These are phyloP conservation scores for Pisolithus marmoratus DNA, from an alignment of 768 basidiomycete species.

Conservation along the genomic window DNA sequence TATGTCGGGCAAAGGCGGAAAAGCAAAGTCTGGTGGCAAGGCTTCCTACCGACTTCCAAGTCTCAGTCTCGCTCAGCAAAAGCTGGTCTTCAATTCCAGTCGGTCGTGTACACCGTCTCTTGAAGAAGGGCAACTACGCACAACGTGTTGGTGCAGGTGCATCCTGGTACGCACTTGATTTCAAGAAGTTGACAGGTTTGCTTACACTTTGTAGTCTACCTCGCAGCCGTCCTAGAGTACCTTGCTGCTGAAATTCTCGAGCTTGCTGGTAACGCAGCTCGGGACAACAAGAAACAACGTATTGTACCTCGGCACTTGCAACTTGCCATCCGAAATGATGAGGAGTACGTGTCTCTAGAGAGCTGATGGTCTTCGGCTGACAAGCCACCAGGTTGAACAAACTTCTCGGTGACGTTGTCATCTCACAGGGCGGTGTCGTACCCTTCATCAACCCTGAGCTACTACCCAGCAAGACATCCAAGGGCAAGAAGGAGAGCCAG, in stretches of 20 bases:
- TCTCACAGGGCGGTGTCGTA: slow-evolving; percentile 59
- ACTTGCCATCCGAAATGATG: slow-evolving; percentile 60
- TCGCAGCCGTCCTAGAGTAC: slow-evolving; percentile 57
- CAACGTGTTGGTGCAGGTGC: slow-evolving; percentile 53
- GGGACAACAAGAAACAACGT: slow-evolving; percentile 55
- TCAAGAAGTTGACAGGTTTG: not conserved
- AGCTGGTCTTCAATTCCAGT: slow-evolving; percentile 43
- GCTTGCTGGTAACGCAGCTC: slow-evolving; percentile 52
- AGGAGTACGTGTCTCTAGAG: slow-evolving; percentile 31
- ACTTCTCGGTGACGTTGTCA: slow-evolving; percentile 44
- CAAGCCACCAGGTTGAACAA: slow-evolving; percentile 27
- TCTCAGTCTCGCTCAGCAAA: slow-evolving; percentile 36
- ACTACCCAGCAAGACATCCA: slow-evolving; percentile 46
- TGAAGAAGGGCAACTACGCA: slow-evolving; percentile 57
- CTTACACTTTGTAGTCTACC: slow-evolving; percentile 38
- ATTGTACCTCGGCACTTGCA: slow-evolving; percentile 63
- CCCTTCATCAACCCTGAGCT: slow-evolving; percentile 48
- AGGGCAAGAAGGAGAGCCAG: slow-evolving; percentile 48
- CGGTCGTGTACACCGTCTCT: slow-evolving; percentile 55
- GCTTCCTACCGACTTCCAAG: slow-evolving; percentile 37
- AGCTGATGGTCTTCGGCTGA: not conserved
- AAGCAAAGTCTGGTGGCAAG: slow-evolving; percentile 67
- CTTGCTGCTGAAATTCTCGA: slow-evolving; percentile 61
- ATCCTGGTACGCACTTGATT: slow-evolving; percentile 27
- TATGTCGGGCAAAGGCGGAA: slow-evolving; percentile 42